Conservation (phyloP, 805 yeast genomes). For the Saturnispora gosingensis region DNA sequence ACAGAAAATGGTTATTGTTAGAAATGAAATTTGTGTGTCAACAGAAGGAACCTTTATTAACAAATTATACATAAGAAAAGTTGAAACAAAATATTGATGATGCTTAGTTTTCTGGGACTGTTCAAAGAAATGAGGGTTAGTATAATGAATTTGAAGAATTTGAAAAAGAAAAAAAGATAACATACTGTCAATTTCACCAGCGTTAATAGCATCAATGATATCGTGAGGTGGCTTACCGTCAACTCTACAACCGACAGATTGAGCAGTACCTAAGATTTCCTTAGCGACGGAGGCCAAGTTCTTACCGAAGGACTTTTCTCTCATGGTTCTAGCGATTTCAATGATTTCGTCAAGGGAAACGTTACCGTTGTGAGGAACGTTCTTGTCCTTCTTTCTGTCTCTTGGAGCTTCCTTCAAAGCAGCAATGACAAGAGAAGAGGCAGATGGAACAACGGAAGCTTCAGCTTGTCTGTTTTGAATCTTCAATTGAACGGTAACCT, state of each 20-base stretch:
- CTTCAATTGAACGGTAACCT: constrained; percentile 96
- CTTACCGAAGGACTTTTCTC: constrained; percentile 96
- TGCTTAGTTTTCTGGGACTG: constrained; percentile 64
- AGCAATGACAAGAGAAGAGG: constrained; percentile 96
- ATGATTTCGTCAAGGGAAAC: constrained; percentile 91
- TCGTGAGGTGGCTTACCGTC: constrained; percentile 99
- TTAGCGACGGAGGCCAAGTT: constrained; percentile 92
- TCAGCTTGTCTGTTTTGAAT: constrained; percentile 99
- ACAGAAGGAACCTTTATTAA: constrained; percentile 16
- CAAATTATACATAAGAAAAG: constrained; percentile 15
- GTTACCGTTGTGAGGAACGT: constrained; percentile 99
- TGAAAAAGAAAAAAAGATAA: constrained; percentile 9
- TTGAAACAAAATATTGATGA: not conserved
- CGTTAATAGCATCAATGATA: constrained; percentile 95
- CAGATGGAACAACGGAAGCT: constrained; percentile 98
- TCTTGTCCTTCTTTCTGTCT: constrained; percentile 99
- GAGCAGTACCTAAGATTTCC: constrained; percentile 99
- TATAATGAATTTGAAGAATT: not conserved
- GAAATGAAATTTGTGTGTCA: not conserved
- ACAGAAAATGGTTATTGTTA: too few species aligned
- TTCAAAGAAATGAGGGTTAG: constrained; percentile 7
- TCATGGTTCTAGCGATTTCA: constrained; percentile 97
- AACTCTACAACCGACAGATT: constrained; percentile 99
- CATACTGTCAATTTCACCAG: constrained; percentile 86
- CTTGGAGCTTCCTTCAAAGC: constrained; percentile 99